Conservation (phyloP, 129 eudicot genomes). For the Rutidosis leptorrhynchoides region DNA sequence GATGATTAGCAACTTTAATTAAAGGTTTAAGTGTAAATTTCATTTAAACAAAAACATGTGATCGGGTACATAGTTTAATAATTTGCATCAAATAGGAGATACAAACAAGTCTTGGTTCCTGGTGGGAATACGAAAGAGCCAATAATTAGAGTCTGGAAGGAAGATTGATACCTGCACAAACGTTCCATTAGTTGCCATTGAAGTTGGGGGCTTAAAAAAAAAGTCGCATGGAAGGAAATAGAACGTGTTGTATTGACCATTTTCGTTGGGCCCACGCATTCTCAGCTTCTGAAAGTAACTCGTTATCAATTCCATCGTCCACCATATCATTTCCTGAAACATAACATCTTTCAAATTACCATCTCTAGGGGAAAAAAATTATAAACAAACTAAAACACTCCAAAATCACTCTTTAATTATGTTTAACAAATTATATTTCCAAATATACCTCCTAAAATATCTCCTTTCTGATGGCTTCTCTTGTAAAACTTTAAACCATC, state of each 20-base stretch:
- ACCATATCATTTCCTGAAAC: conserved; percentile 33
- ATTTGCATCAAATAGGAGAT: no score
- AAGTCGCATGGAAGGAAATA: conserved; percentile 89
- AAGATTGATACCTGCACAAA: conserved; percentile 73
- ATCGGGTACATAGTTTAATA: no score
- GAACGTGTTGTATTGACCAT: conserved; percentile 92
- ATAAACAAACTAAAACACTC: no score
- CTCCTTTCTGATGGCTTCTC: conserved; percentile 29
- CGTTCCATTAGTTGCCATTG: conserved; percentile 92
- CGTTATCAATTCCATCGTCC: conserved; percentile 56
- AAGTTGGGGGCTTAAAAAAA: conserved; percentile 88
- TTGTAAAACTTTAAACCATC: conserved; percentile 63
- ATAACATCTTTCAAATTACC: not conserved
- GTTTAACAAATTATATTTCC: not conserved
- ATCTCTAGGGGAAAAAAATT: not conserved
- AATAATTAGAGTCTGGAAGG: no score
- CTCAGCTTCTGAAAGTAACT: conserved; percentile 84
- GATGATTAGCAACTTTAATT: no score
- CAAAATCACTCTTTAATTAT: not conserved
- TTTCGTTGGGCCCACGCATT: conserved; percentile 96
- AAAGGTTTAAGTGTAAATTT: no score
- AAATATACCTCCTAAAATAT: conserved; percentile 20
- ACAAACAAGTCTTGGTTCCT: no score
- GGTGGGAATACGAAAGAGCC: no score
- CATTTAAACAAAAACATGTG: no score